Conservation (phyloP, 257 asterid species). For the Salvia rosmarinus region DNA sequence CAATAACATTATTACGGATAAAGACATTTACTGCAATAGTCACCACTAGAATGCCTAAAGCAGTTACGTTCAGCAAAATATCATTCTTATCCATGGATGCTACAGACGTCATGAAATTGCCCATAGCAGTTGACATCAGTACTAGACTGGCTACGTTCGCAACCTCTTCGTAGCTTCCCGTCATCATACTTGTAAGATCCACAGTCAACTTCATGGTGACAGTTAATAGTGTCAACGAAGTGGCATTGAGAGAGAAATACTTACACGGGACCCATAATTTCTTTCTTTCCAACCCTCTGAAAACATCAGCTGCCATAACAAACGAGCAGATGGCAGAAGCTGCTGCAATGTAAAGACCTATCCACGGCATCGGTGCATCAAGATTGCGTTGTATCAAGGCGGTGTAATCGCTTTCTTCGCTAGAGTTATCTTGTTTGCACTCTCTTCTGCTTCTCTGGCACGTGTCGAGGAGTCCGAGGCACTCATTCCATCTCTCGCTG, state of each 20-base stretch:
- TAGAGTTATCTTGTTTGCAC: no score
- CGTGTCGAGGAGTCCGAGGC: no score
- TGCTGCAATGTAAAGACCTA: slow-evolving; percentile 40
- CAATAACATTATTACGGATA: slow-evolving; percentile 23
- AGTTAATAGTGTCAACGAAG: slow-evolving; percentile 32
- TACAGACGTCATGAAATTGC: slow-evolving; percentile 28
- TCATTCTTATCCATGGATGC: slow-evolving; percentile 37
- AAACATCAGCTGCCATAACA: slow-evolving; percentile 33
- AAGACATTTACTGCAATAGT: slow-evolving; percentile 28
- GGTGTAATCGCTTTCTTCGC: not conserved
- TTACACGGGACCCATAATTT: slow-evolving; percentile 40
- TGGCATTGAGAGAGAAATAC: slow-evolving; percentile 37
- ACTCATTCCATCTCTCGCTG: no score
- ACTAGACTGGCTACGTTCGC: slow-evolving; percentile 29
- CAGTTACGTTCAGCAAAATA: slow-evolving; percentile 22
- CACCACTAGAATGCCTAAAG: slow-evolving; percentile 24
- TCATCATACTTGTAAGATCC: slow-evolving; percentile 33
- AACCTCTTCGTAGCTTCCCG: not conserved
- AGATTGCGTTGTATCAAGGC: not conserved
- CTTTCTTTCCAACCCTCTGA: slow-evolving; percentile 27
- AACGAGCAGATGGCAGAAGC: slow-evolving; percentile 34
- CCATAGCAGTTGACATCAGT: slow-evolving; percentile 30
- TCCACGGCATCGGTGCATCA: slow-evolving; percentile 30
- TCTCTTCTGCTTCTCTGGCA: no score
- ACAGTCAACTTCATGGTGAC: slow-evolving; percentile 39